Evolutionary conservation across 2,329 filamentous ascomycete genomes (phyloP), one percentile per base, ranked within the genome.

Genomic region (Geosmithia morbida): DNA sequence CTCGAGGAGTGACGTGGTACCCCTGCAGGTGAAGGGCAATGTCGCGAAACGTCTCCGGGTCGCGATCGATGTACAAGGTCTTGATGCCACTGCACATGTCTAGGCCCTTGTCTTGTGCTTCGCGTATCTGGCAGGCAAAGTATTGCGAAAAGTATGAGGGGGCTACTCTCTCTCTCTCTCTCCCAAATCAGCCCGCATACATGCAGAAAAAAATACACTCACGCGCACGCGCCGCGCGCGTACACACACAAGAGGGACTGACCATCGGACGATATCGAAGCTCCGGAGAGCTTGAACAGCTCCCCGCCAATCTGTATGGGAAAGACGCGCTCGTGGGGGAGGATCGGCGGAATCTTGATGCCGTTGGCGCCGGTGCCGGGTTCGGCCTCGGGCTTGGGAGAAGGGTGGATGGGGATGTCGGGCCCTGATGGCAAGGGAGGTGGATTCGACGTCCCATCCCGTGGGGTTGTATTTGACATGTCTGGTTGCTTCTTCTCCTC

Each of bases 81-180:
- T 84, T 81, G 49, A 94, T 69, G 44, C 66, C 63, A 5, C 57
- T 53, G 40, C 58, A 61, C 5, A 65, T 49, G 48, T 76, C 73
- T 48, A 79, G 72, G 49, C 75, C 75, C 48, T 74, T 73, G 44
- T 75, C 71, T 50, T 79, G 74, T 45, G 75, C 81, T 54, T 71
- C 67, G 49, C 77, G 74, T 41, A 96, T 66, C 66, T 96, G 89
- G 56, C 86, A 85, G 55, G 81, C 74, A 64, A 97, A 97, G 68
- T 92, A 96, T 55, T 87, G 83, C 18, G 90, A 94, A 66, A 97
- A 96, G 64, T 96, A 96, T 45, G 89, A 96, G 49, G 90, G 90
- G 58, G 88, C 90, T 94, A 46, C 8, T 26, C 4, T 26, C n/a
- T n/a, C n/a, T 26, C 22, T 26, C 8, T 26, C 22, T 26, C 22